Conservation (phyloP, 768 basidiomycete genomes). For the Collybia mongolica region DNA sequence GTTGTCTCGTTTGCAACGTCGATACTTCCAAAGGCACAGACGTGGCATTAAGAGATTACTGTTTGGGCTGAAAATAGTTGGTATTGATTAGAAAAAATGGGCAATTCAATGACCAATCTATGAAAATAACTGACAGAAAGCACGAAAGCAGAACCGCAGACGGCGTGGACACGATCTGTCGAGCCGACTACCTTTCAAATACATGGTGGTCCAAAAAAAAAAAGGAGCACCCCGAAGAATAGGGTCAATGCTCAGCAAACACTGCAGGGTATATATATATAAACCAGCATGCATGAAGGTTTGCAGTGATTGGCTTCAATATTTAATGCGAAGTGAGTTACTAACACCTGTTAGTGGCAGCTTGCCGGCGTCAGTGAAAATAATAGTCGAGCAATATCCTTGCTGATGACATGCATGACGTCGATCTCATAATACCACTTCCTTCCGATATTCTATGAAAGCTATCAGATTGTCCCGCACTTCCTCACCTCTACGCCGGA, state of each 20-base stretch:
- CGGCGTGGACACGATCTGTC: constrained; percentile 25
- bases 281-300: no score
- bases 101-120: neutral
- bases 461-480: constrained; percentile 73
- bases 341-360: no score
- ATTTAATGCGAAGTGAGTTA: no score
- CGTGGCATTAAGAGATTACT: constrained; percentile 30
- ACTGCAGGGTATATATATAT: no score
- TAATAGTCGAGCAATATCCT: no score
- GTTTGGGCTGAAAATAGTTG: constrained; percentile 30
- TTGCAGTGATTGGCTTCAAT: no score
- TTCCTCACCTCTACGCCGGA: constrained; percentile 71
- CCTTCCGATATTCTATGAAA: constrained; percentile 72
- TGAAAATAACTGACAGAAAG: constrained; percentile 29
- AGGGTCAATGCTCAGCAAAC: no score
- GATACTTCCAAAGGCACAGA: constrained; percentile 38
- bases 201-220: no score
- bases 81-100: neutral
- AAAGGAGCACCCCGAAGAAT: no score
- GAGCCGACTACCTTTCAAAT: neutral
- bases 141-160: constrained; percentile 33
- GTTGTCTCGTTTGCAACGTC: constrained; percentile 22
- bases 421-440: constrained; percentile 39
- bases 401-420: no score
- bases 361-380: no score